Evolutionary conservation across 1,284 basidiomycete species (phyloP).

Genomic region (Trametes sp.): DNA sequence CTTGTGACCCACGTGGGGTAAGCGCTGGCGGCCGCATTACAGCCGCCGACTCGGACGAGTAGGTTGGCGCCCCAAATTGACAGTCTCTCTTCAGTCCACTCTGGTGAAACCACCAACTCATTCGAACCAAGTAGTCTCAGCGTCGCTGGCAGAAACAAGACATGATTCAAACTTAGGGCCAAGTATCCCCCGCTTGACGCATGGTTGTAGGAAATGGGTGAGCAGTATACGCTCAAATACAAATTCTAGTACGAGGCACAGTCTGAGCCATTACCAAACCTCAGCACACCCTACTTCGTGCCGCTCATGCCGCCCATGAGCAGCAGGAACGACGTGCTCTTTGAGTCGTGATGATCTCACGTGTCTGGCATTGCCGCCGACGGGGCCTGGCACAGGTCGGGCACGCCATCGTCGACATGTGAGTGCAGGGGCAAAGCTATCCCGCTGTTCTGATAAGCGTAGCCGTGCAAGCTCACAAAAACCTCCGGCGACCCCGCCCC

Average conservation of each 20-base stretch:
- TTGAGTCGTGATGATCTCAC: neutral
- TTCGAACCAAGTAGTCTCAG: too few species aligned
- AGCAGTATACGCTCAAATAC: too few species aligned
- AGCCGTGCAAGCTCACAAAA: neutral
- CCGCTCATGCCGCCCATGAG: neutral
- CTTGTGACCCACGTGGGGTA: neutral
- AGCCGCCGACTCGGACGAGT: too few species aligned
- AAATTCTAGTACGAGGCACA: neutral
- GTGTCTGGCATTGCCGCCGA: neutral
- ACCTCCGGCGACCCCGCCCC: neutral
- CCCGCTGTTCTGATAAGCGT: neutral
- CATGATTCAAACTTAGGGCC: too few species aligned
- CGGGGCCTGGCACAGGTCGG: neutral
- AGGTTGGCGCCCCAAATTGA: too few species aligned
- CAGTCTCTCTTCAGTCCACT: too few species aligned
- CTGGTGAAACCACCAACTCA: too few species aligned
- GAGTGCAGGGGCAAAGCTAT: neutral
- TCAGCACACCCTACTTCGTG: too few species aligned
- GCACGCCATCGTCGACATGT: neutral
- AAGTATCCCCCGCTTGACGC: too few species aligned
- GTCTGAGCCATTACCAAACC: too few species aligned
- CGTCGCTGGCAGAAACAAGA: too few species aligned
- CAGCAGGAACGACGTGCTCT: neutral
- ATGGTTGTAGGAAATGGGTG: too few species aligned
- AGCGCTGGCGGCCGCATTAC: neutral